These are phyloP conservation scores for Euphorbia schlechtendalii DNA, from an alignment of 441 rosid species.

Conservation along the genomic window DNA sequence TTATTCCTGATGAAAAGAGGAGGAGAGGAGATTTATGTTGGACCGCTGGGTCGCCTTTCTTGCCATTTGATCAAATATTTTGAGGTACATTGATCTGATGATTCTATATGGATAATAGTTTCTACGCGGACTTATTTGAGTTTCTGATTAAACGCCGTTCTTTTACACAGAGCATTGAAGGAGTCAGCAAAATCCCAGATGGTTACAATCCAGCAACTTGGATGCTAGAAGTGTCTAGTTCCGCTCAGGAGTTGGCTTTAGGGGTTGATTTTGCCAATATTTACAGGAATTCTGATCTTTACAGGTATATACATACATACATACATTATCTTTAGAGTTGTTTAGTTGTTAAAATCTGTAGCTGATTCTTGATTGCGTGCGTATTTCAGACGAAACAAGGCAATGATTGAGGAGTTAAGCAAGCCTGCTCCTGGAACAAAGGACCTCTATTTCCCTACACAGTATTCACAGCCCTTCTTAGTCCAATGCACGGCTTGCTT, in stretches of 20 bases:
- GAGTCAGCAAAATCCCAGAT: conserved; percentile 56
- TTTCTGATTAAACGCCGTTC: background rate
- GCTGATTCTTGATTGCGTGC: background rate
- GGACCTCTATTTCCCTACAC: conserved; percentile 51
- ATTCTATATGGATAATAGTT: background rate
- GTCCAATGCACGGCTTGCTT: conserved; percentile 61
- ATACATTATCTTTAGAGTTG: background rate
- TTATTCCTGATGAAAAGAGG: conserved; percentile 66
- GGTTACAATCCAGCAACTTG: conserved; percentile 83
- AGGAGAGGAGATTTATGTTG: conserved; percentile 71
- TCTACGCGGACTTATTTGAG: background rate
- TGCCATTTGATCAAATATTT: conserved; percentile 36
- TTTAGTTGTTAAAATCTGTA: background rate
- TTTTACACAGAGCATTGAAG: conserved; percentile 38
- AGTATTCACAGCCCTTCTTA: conserved; percentile 49
- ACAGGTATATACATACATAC: conserved; percentile 3
- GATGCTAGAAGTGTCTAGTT: conserved; percentile 69
- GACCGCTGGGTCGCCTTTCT: conserved; percentile 64
- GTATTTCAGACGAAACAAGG: conserved; percentile 56
- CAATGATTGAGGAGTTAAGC: conserved; percentile 43
- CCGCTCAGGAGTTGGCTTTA: conserved; percentile 47
- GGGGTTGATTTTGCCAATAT: conserved; percentile 49
- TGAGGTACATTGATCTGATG: conserved; percentile 6
- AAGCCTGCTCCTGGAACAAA: conserved; percentile 49
- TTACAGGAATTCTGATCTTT: conserved; percentile 28